Evolutionary conservation across 352 stramenopile genomes (phyloP).

Genomic region (Phytopythium montanum): DNA sequence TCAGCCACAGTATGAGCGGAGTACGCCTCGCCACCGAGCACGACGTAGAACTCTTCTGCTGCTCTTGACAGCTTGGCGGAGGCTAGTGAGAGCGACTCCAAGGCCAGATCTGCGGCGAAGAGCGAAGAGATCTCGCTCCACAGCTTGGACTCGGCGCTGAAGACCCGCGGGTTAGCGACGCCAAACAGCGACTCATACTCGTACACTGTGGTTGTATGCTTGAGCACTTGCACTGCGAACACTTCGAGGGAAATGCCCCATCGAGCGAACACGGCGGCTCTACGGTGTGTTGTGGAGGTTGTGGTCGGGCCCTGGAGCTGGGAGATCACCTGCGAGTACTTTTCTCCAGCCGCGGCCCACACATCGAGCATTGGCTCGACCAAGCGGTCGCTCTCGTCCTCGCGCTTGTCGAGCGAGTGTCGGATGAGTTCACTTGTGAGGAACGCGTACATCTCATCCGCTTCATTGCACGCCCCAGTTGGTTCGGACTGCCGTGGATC

Average conservation of each 20-base stretch:
- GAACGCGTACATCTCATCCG: constrained; percentile 62
- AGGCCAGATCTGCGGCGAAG: constrained; percentile 48
- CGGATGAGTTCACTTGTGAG: constrained; percentile 40
- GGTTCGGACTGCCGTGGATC: constrained; percentile 11
- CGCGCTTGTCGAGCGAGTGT: constrained; percentile 21
- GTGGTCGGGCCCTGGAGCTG: constrained; percentile 20
- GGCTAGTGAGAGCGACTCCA: constrained; percentile 60
- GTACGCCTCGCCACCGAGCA: background rate
- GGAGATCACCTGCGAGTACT: constrained; percentile 55
- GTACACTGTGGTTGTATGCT: constrained; percentile 53
- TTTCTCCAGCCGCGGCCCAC: constrained; percentile 59
- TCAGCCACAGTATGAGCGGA: background rate
- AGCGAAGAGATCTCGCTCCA: constrained; percentile 26
- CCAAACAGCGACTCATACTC: constrained; percentile 56
- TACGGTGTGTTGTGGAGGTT: background rate
- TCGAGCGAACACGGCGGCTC: constrained; percentile 32
- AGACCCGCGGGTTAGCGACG: constrained; percentile 53
- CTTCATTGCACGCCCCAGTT: constrained; percentile 29
- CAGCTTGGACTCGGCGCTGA: constrained; percentile 26
- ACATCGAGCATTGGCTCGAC: constrained; percentile 65
- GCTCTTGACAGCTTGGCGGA: constrained; percentile 50
- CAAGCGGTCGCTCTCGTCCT: constrained; percentile 23
- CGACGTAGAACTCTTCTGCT: constrained; percentile 15
- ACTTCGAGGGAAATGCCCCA: constrained; percentile 62
- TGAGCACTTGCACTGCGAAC: constrained; percentile 59